Conservation (phyloP, 345 rosid genomes). For the Xanthoceras sorbifolium region DNA sequence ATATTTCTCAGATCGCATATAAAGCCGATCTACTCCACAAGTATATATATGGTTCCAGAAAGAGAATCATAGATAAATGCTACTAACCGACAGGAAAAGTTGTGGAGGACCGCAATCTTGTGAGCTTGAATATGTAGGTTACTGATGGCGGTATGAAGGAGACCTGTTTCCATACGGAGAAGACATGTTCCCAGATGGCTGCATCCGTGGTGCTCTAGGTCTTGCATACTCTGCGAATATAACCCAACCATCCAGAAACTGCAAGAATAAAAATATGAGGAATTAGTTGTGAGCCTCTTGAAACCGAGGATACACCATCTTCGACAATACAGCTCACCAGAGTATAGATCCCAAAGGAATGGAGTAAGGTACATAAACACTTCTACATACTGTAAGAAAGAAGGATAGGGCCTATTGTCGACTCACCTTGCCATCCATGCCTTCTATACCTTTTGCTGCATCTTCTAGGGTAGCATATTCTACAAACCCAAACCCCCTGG, state of each 20-base stretch:
- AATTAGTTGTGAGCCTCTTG: background rate
- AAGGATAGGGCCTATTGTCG: background rate
- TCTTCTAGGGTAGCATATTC: conserved; percentile 72
- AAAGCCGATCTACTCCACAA: background rate
- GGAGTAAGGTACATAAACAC: background rate
- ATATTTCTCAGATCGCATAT: background rate
- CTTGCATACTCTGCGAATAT: conserved; percentile 59
- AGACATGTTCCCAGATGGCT: conserved; percentile 4
- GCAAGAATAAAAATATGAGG: conserved; percentile 15
- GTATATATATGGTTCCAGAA: background rate
- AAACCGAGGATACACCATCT: background rate
- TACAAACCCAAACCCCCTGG: conserved; percentile 95
- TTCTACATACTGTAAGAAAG: background rate
- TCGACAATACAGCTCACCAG: background rate
- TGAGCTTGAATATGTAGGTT: background rate
- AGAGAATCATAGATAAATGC: background rate
- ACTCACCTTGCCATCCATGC: conserved; percentile 92
- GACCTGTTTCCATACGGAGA: conserved; percentile 3
- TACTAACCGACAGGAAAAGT: background rate
- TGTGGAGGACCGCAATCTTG: background rate
- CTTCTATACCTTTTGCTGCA: conserved; percentile 81
- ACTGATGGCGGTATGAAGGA: background rate
- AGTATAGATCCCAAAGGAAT: background rate
- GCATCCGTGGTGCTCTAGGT: conserved; percentile 28
- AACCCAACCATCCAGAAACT: conserved; percentile 67